phyloP scores from a whole-genome alignment of 2,329 filamentous ascomycete genomes.

The Fusarium buxicola region DNA sequence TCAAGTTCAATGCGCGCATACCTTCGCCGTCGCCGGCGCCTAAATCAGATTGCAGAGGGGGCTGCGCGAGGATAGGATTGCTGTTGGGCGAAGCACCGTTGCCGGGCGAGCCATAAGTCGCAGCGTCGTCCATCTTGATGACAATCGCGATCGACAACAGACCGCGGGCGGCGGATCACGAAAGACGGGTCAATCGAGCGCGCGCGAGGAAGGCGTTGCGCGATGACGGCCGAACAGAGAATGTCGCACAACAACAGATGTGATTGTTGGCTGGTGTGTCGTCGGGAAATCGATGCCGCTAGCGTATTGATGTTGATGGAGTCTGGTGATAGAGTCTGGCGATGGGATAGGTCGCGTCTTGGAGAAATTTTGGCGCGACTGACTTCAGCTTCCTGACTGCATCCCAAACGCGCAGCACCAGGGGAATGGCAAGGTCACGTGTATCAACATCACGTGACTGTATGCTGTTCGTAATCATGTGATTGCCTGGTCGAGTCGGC shows the following conservation, averaged over 20 bases:
- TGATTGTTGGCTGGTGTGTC: constrained; percentile 16
- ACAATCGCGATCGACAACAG: constrained; percentile 27
- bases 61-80: constrained; percentile 68
- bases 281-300: constrained; percentile 35
- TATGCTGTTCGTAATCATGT: constrained; percentile 18
- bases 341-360: constrained; percentile 48
- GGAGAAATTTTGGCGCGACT: constrained; percentile 56
- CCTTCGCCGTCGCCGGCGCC: constrained; percentile 59
- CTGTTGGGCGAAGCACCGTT: constrained; percentile 67
- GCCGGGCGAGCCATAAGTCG: constrained; percentile 68
- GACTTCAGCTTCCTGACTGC: constrained; percentile 34
- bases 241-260: constrained; percentile 17
- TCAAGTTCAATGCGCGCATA: constrained; percentile 46
- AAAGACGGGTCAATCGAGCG: constrained; percentile 32
- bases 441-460: background rate
- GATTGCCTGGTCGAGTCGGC: constrained; percentile 24
- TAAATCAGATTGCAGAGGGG: constrained; percentile 61
- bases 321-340: constrained; percentile 34
- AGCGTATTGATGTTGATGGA: constrained; percentile 46
- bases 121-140: constrained; percentile 67
- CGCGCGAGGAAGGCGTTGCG: constrained; percentile 25
- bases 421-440: constrained; percentile 18
- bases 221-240: constrained; percentile 9
- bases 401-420: constrained; percentile 33
- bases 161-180: constrained; percentile 19